A percentile compares a stretch with the other conserved stretches of the same genome.
Conservation (phyloP, 176 grass and related monocot genomes). For the Tuctoria greenei region DNA sequence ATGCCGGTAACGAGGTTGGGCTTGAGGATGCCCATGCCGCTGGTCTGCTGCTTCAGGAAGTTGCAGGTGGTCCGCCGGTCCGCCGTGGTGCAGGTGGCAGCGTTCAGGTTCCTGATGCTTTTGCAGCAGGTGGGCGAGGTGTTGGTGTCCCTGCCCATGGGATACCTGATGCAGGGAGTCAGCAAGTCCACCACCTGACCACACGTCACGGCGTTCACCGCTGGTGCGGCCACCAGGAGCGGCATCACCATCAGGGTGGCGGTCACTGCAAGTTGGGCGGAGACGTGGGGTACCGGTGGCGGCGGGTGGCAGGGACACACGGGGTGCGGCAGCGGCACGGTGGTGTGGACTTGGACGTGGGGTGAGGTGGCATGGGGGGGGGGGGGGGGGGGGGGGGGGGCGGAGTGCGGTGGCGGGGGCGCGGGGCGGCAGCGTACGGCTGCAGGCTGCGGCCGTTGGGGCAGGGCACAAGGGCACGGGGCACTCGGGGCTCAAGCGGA, state of each 20-base stretch:
- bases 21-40: neutral
- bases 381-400: too few species aligned
- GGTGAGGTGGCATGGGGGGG: too few species aligned
- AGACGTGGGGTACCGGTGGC: too few species aligned
- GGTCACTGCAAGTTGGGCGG: too few species aligned
- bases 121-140: constrained; percentile 26
- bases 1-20: constrained; percentile 10
- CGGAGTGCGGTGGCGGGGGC: too few species aligned
- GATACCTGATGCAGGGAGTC: constrained; percentile 37
- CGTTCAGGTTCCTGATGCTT: constrained; percentile 13
- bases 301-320: too few species aligned
- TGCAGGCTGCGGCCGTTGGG: too few species aligned
- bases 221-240: constrained; percentile 10
- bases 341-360: too few species aligned
- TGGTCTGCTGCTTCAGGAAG: constrained; percentile 40
- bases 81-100: neutral
- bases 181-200: constrained; percentile 22
- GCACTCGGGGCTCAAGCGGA: too few species aligned
- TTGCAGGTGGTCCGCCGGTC: constrained; percentile 40
- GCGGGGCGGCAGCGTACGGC: too few species aligned
- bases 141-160: neutral
- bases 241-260: constrained; percentile 29
- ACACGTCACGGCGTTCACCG: constrained; percentile 20
- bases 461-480: too few species aligned
- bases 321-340: too few species aligned